phyloP scores from a whole-genome alignment of 192 early-diverging fungal genomes.

The Coemansia sp. region DNA sequence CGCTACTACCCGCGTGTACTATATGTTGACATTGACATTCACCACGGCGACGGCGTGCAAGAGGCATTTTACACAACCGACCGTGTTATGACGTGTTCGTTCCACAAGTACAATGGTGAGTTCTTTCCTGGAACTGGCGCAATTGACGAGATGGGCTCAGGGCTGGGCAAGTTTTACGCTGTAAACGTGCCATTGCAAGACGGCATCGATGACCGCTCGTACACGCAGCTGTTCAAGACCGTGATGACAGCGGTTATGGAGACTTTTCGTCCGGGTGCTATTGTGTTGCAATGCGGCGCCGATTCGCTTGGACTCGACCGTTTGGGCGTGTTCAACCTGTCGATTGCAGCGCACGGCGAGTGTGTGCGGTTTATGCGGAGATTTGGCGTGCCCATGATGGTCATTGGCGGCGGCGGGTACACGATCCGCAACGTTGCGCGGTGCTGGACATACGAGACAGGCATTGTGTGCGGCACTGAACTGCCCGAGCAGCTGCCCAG shows the following conservation, averaged over 20 bases:
- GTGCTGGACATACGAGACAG: conserved; percentile 95
- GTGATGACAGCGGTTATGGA: conserved; percentile 95
- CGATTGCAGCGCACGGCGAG: conserved; percentile 85
- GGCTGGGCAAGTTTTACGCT: conserved; percentile 87
- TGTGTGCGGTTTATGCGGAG: conserved; percentile 89
- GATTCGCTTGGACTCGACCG: conserved; percentile 95
- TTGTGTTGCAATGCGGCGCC: conserved; percentile 96
- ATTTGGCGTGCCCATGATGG: conserved; percentile 87
- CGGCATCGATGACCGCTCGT: conserved; percentile 93
- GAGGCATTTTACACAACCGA: conserved; percentile 55
- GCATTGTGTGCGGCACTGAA: conserved; percentile 75
- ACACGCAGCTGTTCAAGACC: conserved; percentile 59
- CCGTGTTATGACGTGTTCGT: conserved; percentile 93
- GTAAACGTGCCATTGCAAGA: conserved; percentile 94
- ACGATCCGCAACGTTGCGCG: conserved; percentile 96
- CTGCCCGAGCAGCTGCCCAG: conserved; percentile 75
- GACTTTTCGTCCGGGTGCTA: conserved; percentile 84
- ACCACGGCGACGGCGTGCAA: conserved; percentile 94
- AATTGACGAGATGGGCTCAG: conserved; percentile 82
- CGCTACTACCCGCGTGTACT: conserved; percentile 83
- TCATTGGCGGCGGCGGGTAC: conserved; percentile 97
- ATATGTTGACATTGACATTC: conserved; percentile 91
- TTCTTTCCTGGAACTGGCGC: conserved; percentile 98
- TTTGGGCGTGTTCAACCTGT: conserved; percentile 93
- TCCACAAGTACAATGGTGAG: conserved; percentile 90